Conservation (phyloP, 768 basidiomycete species). For the Serendipita sp. region DNA sequence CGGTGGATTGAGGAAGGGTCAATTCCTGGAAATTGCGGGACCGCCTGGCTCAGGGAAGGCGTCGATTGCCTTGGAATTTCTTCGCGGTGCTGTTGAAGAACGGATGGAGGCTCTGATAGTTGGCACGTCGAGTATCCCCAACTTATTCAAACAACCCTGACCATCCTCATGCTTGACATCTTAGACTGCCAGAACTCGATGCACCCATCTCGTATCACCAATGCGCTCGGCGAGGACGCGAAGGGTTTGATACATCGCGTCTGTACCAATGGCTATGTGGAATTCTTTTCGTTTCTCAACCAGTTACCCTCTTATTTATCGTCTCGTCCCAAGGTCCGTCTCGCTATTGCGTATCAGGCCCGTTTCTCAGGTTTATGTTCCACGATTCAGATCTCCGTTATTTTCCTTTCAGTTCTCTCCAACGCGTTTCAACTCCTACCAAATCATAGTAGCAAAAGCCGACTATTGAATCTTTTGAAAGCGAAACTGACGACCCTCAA, state of each 20-base stretch:
- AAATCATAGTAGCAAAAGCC: constrained; percentile 24
- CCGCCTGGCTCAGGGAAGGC: constrained; percentile 62
- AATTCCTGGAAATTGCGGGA: constrained; percentile 58
- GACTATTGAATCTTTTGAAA: constrained; percentile 37
- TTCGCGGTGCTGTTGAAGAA: constrained; percentile 30
- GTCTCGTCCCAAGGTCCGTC: constrained; percentile 20
- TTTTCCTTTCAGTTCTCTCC: constrained; percentile 52
- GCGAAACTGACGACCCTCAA: constrained; percentile 36
- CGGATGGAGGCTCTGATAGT: constrained; percentile 44
- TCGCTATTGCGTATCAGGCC: constrained; percentile 23
- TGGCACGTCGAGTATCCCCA: constrained; percentile 28
- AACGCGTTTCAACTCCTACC: constrained; percentile 45
- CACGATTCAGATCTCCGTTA: constrained; percentile 34
- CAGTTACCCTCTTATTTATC: constrained; percentile 34
- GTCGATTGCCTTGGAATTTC: constrained; percentile 34
- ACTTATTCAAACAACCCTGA: neutral
- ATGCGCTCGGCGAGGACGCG: constrained; percentile 16
- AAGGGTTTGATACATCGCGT: neutral
- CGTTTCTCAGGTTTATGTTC: neutral
- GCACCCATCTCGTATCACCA: constrained; percentile 22
- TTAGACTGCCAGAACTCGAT: constrained; percentile 37
- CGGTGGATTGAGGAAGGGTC: constrained; percentile 46
- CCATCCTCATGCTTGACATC: neutral
- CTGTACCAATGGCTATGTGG: constrained; percentile 18
- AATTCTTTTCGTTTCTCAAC: constrained; percentile 43